These are phyloP conservation scores for Termitomyces heimii DNA, from an alignment of 768 basidiomycete genomes.

Conservation along the genomic window DNA sequence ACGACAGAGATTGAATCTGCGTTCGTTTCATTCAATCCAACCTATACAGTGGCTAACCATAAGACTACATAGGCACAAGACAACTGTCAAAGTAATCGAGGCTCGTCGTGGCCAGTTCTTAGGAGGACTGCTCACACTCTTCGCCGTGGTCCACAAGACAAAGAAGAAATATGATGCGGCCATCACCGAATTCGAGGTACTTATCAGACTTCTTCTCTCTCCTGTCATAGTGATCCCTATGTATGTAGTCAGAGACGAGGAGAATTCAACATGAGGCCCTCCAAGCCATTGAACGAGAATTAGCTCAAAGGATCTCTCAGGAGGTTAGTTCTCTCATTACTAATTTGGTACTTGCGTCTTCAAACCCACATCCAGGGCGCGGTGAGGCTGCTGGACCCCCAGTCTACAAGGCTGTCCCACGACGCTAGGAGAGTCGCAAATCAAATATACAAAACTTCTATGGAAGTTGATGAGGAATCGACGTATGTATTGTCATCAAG, in stretches of 20 bases:
- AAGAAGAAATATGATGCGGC: not conserved
- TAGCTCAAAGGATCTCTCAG: not conserved
- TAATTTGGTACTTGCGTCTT: too few relatives aligned
- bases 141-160: not conserved
- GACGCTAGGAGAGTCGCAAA: not conserved
- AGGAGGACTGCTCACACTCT: not conserved
- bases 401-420: not conserved
- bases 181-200: not conserved
- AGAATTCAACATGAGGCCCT: not conserved
- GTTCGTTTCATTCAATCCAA: not conserved
- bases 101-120: not conserved
- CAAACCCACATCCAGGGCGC: not conserved
- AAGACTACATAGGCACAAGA: not conserved
- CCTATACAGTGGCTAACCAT: not conserved
- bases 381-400: not conserved
- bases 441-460: not conserved
- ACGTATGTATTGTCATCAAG: not conserved
- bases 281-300: not conserved
- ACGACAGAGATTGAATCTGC: not conserved
- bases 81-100: not conserved
- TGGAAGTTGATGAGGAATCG: too few relatives aligned
- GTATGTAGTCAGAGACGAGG: not conserved
- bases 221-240: too few relatives aligned
- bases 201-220: too few relatives aligned
- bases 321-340: too few relatives aligned